phyloP scores from a whole-genome alignment of 768 basidiomycete genomes.

The Collybiopsis luxurians region DNA sequence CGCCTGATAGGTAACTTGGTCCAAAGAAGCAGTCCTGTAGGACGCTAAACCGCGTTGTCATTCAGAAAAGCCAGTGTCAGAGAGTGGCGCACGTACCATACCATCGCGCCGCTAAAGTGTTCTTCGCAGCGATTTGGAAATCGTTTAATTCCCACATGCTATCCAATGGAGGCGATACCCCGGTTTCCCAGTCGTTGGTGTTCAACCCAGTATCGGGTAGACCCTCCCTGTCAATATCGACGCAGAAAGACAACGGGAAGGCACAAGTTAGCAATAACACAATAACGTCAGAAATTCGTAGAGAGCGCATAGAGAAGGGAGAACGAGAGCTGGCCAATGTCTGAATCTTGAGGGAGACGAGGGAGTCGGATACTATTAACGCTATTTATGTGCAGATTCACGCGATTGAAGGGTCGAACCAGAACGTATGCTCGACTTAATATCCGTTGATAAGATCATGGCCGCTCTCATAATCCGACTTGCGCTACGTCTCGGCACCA shows the following conservation, averaged over 20 bases:
- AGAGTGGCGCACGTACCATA: slow-evolving; percentile 15
- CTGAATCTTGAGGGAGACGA: too few species aligned
- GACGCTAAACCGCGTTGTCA: slow-evolving; percentile 11
- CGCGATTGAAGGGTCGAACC: too few species aligned
- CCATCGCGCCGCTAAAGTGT: slow-evolving; percentile 13
- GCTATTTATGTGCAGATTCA: too few species aligned
- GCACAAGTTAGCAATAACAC: neutral
- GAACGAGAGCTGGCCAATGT: too few species aligned
- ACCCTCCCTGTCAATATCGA: slow-evolving; percentile 22
- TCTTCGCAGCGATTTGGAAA: slow-evolving; percentile 25
- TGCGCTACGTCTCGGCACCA: too few species aligned
- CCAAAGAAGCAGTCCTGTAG: slow-evolving; percentile 20
- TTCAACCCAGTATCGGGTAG: slow-evolving; percentile 26
- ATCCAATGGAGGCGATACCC: slow-evolving; percentile 19
- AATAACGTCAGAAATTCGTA: neutral
- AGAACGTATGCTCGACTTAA: too few species aligned
- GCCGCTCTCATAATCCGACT: too few species aligned
- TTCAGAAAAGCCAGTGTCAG: neutral
- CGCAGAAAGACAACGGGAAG: neutral
- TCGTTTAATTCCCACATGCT: slow-evolving; percentile 23
- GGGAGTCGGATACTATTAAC: too few species aligned
- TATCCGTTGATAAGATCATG: too few species aligned
- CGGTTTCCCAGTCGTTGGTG: slow-evolving; percentile 20
- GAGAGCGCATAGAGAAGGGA: neutral
- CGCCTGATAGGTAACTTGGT: slow-evolving; percentile 24